phyloP scores from a whole-genome alignment of 306 rosid species.

The Prosopis cineraria region DNA sequence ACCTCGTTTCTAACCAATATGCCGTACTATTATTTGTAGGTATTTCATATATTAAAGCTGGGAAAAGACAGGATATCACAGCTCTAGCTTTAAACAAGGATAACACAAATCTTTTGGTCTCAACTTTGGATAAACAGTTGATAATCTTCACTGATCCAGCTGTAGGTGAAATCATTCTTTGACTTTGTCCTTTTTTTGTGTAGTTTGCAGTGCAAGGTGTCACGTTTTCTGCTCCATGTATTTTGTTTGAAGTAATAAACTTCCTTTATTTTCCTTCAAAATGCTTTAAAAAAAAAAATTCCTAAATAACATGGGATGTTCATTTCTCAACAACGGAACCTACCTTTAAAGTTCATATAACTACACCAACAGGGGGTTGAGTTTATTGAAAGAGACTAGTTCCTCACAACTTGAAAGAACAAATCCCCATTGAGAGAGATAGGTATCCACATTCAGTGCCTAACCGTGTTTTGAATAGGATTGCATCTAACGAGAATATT shows the following conservation, averaged over 20 bases:
- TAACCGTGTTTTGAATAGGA: too few species aligned
- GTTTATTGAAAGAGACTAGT: too few species aligned
- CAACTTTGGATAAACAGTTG: slow-evolving; percentile 82
- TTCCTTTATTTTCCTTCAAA: slow-evolving; percentile 12
- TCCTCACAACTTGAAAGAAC: too few species aligned
- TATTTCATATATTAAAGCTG: slow-evolving; percentile 72
- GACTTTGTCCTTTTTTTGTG: slow-evolving; percentile 10
- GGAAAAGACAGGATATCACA: slow-evolving; percentile 79
- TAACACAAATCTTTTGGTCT: slow-evolving; percentile 87
- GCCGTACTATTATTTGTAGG: slow-evolving; percentile 48
- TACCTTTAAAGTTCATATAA: neutral
- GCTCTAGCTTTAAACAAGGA: slow-evolving; percentile 87
- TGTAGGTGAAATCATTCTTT: slow-evolving; percentile 57
- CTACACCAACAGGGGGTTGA: too few species aligned
- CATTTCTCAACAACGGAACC: neutral
- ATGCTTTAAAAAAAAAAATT: slow-evolving; percentile 16
- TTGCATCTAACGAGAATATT: too few species aligned
- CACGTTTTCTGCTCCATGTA: neutral
- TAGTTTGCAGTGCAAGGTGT: neutral
- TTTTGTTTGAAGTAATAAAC: slow-evolving; percentile 14
- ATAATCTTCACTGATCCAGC: slow-evolving; percentile 90
- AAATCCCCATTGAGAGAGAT: too few species aligned
- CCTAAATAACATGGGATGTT: neutral
- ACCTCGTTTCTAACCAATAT: slow-evolving; percentile 16
- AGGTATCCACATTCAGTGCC: too few species aligned